These are phyloP conservation scores for Aspergillus hiratsukae DNA, from an alignment of 2,329 filamentous ascomycete species.

Conservation along the genomic window DNA sequence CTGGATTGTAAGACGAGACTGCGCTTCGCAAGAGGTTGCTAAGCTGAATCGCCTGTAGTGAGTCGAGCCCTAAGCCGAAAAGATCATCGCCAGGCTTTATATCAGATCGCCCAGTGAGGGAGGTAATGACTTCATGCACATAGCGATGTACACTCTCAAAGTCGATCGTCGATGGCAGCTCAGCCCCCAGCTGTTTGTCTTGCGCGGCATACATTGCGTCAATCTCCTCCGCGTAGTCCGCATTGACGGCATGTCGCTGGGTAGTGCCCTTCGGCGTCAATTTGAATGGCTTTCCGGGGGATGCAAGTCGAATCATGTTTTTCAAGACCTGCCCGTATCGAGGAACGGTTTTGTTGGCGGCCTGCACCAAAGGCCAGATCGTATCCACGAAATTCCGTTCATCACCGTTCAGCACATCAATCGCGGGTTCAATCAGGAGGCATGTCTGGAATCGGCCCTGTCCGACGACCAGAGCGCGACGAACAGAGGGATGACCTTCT, in stretches of 20 bases:
- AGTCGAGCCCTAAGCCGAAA: conserved; percentile 10
- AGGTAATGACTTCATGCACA: neutral
- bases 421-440: conserved; percentile 33
- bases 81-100: conserved; percentile 3
- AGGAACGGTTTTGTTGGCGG: conserved; percentile 37
- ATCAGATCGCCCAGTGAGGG: neutral
- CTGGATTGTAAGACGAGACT: too few relatives aligned
- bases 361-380: conserved; percentile 42
- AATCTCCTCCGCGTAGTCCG: conserved; percentile 11
- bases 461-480: conserved; percentile 29
- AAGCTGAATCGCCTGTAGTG: conserved; percentile 5
- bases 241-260: conserved; percentile 2
- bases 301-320: conserved; percentile 39
- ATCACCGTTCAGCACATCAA: conserved; percentile 5
- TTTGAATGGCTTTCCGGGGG: conserved; percentile 39
- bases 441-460: conserved; percentile 29
- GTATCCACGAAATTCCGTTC: conserved; percentile 30
- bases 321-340: conserved; percentile 40
- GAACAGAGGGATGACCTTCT: conserved; percentile 25
- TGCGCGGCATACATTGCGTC: conserved; percentile 1
- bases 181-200: too few relatives aligned
- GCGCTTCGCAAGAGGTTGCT: too few relatives aligned
- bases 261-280: conserved; percentile 41
- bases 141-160: neutral
- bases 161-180: too few relatives aligned